A percentile compares a stretch with the other conserved stretches of the same genome.
These are phyloP conservation scores for Candida labiduridarum DNA, from an alignment of 1,139 yeast species.

Conservation along the genomic window DNA sequence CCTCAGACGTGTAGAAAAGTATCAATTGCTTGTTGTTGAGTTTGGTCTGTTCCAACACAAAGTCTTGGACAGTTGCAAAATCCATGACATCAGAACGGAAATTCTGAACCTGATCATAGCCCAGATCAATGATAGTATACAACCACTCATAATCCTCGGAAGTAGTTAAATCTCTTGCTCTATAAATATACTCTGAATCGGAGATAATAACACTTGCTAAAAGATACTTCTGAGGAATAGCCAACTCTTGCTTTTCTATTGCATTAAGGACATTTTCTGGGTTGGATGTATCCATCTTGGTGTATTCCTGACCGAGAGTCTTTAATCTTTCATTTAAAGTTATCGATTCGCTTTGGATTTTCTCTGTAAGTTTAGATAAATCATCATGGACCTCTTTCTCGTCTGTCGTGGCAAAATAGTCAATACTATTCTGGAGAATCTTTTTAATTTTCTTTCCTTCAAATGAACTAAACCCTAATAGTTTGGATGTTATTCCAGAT, in stretches of 20 bases:
- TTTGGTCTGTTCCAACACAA: slow-evolving; percentile 19
- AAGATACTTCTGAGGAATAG: slow-evolving; percentile 23
- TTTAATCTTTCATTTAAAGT: slow-evolving; percentile 22
- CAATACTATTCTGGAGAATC: slow-evolving; percentile 25
- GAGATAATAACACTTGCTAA: slow-evolving; percentile 33
- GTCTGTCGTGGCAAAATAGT: slow-evolving; percentile 17
- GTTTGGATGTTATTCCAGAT: slow-evolving; percentile 21
- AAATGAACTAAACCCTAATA: slow-evolving; percentile 35
- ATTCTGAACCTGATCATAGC: slow-evolving; percentile 18
- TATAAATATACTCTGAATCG: slow-evolving; percentile 32
- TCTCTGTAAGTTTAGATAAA: slow-evolving; percentile 23
- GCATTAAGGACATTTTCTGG: slow-evolving; percentile 23
- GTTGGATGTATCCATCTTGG: slow-evolving; percentile 25
- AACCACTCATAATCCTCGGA: slow-evolving; percentile 21
- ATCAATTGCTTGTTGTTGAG: slow-evolving; percentile 19
- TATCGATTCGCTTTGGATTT: slow-evolving; percentile 19
- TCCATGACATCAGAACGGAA: slow-evolving; percentile 22
- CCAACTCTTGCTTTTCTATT: slow-evolving; percentile 13
- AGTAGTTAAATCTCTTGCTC: slow-evolving; percentile 10
- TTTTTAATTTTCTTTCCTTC: slow-evolving; percentile 38
- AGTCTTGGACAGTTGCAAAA: slow-evolving; percentile 22
- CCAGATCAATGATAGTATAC: slow-evolving; percentile 14
- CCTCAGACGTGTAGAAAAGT: slow-evolving; percentile 23
- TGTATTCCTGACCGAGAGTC: slow-evolving; percentile 20
- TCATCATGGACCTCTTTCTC: slow-evolving; percentile 26